Conservation (phyloP, 1,284 basidiomycete species). For the Coriolopsis trogii region DNA sequence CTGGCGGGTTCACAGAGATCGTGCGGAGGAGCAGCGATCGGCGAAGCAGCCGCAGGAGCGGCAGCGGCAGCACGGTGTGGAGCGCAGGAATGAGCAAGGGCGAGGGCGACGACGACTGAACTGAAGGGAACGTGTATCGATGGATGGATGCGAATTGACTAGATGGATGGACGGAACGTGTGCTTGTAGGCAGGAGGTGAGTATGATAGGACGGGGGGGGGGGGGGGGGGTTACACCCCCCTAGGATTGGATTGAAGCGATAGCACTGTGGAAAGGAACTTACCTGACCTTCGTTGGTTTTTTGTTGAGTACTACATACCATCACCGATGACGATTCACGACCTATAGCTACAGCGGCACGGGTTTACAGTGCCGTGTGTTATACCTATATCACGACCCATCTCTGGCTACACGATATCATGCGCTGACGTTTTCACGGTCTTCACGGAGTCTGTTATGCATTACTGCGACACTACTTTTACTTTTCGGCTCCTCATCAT, state of each 20-base stretch:
- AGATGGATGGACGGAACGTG: slow-evolving; percentile 12
- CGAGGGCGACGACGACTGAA: slow-evolving; percentile 44
- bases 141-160: slow-evolving; percentile 13
- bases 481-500: slow-evolving; percentile 17
- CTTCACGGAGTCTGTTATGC: slow-evolving; percentile 18
- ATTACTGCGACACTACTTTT: slow-evolving; percentile 18
- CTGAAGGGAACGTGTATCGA: slow-evolving; percentile 13
- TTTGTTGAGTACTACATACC: neutral
- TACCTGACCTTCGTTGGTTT: neutral
- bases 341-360: no score
- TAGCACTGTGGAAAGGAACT: neutral
- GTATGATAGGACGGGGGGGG: no score
- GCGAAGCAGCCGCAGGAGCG: slow-evolving; percentile 60
- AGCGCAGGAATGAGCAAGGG: slow-evolving; percentile 77
- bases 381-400: slow-evolving; percentile 14
- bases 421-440: slow-evolving; percentile 6
- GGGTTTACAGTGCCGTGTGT: slow-evolving; percentile 15
- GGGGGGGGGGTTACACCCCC: neutral
- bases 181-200: slow-evolving; percentile 12
- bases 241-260: slow-evolving; percentile 11
- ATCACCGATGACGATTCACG: neutral
- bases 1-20: slow-evolving; percentile 80
- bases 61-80: slow-evolving; percentile 78
- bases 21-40: slow-evolving; percentile 46
- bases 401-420: slow-evolving; percentile 9